Conservation (phyloP, 164 flowering plant species). For the Annona cherimola region DNA sequence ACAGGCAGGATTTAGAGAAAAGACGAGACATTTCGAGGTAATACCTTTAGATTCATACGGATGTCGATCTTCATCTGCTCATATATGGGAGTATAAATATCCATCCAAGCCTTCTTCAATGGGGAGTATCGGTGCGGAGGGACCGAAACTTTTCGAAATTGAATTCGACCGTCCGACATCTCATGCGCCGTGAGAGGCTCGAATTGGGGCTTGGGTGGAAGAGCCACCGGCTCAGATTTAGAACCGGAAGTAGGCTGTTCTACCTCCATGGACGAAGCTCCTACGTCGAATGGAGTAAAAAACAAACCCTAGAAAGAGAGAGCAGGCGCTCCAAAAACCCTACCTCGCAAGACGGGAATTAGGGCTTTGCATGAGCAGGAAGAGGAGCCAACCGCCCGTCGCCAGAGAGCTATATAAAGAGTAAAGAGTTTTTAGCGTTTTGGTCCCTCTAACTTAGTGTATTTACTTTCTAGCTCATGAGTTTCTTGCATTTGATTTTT, state of each 20-base stretch:
- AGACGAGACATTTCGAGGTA: neutral
- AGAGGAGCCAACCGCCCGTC: too few species aligned
- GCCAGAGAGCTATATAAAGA: too few species aligned
- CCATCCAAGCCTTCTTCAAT: conserved; percentile 39
- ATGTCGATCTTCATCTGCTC: conserved; percentile 34
- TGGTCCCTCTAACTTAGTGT: too few species aligned
- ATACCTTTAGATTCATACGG: conserved; percentile 34
- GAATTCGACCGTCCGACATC: conserved; percentile 15
- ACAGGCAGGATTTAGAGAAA: neutral
- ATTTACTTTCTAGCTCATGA: too few species aligned
- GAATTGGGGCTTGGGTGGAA: conserved; percentile 11
- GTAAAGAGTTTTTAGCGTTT: too few species aligned
- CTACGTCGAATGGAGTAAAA: neutral
- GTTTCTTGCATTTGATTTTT: too few species aligned
- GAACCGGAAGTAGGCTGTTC: neutral
- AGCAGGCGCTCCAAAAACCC: neutral
- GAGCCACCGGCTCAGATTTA: neutral
- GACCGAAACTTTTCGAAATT: conserved; percentile 25
- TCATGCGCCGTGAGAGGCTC: conserved; percentile 21
- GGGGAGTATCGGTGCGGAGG: conserved; percentile 33
- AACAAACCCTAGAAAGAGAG: neutral
- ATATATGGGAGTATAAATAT: conserved; percentile 27
- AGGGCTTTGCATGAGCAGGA: neutral
- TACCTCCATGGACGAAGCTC: conserved; percentile 6
- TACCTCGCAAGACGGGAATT: neutral